phyloP scores from a whole-genome alignment of 2,329 filamentous ascomycete genomes.

The Pyricularia sp. region DNA sequence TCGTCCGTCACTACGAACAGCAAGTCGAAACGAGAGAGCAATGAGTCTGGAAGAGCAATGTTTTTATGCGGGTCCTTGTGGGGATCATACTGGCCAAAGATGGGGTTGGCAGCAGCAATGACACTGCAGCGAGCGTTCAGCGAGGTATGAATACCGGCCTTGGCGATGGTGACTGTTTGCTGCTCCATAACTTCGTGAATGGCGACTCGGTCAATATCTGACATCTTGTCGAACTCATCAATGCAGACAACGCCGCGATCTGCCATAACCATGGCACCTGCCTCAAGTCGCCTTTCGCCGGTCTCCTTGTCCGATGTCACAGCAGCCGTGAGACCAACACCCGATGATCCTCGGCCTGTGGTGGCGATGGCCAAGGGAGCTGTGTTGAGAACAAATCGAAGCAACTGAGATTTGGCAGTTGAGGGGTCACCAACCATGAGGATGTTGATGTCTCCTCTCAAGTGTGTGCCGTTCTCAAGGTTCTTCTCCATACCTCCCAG shows the following conservation, averaged over 20 bases:
- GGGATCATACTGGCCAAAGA: slow-evolving; percentile 96
- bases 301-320: slow-evolving; percentile 97
- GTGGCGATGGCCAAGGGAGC: slow-evolving; percentile 94
- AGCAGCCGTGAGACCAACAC: slow-evolving; percentile 93
- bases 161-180: slow-evolving; percentile 97
- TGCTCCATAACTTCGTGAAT: slow-evolving; percentile 99
- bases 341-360: slow-evolving; percentile 91
- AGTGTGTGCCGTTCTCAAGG: slow-evolving; percentile 91
- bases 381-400: slow-evolving; percentile 95
- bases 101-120: slow-evolving; percentile 90
- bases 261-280: slow-evolving; percentile 96
- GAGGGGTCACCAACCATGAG: slow-evolving; percentile 98
- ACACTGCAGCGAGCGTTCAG: slow-evolving; percentile 96
- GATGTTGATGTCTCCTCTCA: slow-evolving; percentile 98
- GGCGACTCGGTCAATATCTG: slow-evolving; percentile 90
- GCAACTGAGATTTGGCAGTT: slow-evolving; percentile 94
- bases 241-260: slow-evolving; percentile 98
- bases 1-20: slow-evolving; percentile 97
- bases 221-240: slow-evolving; percentile 99
- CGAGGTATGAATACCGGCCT: slow-evolving; percentile 95
- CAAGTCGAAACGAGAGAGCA: slow-evolving; percentile 96
- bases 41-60: slow-evolving; percentile 91
- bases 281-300: slow-evolving; percentile 86
- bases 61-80: slow-evolving; percentile 99
- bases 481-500: slow-evolving; percentile 98